Base-by-base conservation (phyloP, 1,139 yeast species). In the Yarrowia galli region DNA sequence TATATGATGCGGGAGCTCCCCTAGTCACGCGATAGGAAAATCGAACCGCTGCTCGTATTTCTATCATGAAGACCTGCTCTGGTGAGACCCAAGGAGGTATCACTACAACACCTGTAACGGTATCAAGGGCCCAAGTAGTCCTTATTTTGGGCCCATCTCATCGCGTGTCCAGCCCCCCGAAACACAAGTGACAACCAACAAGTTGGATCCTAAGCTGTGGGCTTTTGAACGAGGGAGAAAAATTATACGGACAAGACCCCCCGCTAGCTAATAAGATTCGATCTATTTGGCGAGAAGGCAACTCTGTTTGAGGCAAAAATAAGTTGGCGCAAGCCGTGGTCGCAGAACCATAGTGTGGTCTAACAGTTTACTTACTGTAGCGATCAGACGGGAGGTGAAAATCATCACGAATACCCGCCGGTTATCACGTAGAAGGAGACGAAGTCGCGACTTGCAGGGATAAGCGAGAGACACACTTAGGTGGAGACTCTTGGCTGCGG, bases 401-500 rank as follows among this genome's bases (percentile, higher is more conserved):
- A 35, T 18, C 35, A 20, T n/a, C 53, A 7, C 32, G 28, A 43
- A 20, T 3, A n/a, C 32, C 6, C n/a, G 15, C 49, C 28, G 2
- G 28, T 12, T 22, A 22, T 8, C 18, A 23, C 20, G 20, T 9
- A 43, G 25, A 12, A 15, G 12, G 9, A 20, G 13, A n/a, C 10
- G 35, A 4, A 3, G 8, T 25, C 35, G 10, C 16, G 35, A 46
- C 13, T 32, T 46, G 16, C 25, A 15, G 18, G n/a, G 35, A 25
- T 46, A 46, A 23, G 51, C 32, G 51, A 23, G 35, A 46, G 35
- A 46, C 35, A 46, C 48, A 53, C 20, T 28, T 28, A 38, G 35
- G 60, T 40, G 36, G 61, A 54, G 48, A 40, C 46, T 56, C 64
- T 58, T 58, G 64, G 64, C 64, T 32, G 40, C 40, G 40, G 51